Base-by-base conservation (phyloP, 2,329 filamentous ascomycete species). In the Colletotrichum liriopes region DNA sequence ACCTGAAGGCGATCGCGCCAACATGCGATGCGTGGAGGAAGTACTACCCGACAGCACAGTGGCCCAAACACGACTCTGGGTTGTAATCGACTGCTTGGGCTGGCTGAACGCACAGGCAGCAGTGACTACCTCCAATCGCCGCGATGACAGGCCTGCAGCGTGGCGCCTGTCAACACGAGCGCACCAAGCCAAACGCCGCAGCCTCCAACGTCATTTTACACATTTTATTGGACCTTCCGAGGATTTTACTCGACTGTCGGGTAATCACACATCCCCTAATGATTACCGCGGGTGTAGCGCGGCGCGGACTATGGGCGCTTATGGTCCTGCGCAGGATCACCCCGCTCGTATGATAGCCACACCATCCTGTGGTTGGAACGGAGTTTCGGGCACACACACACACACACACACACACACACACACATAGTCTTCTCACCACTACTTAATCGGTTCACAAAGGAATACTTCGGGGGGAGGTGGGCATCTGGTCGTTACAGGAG, bases 31-130 rank as follows among this genome's bases (percentile, higher is more conserved):
- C 65, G 16, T 76, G 75, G 75, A 73, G 67, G 60, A 55, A 65
- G 45, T 76, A 76, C 47, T 64, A 66, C n/a, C 66, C 72, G 2
- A 71, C 55, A 20, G 62, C 56, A 7, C 51, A 37, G 11, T 76
- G 71, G 56, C 61, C 64, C 16, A 74, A 73, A 72, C 63, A 73
- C 58, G 75, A 76, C 41, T 76, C 75, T 14, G 75, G 75, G 16
- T 41, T 76, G 65, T 74, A 59, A 63, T 2, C 2, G 20, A 2
- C 20, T 47, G 32, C 54, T 51, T 41, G 49, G 56, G 71, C 67
- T 71, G 67, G 39, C 64, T 54, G 45, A 52, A 11, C 9, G 16
- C 18, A 54, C 45, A 65, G 43, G 52, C 61, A 65, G 52, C 61
- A 59, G 16, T 32, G n/a, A 23, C 47, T 52, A 60, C 60, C 41